phyloP scores from a whole-genome alignment of 208 protist genomes.

The Trypanosoma conorhini region DNA sequence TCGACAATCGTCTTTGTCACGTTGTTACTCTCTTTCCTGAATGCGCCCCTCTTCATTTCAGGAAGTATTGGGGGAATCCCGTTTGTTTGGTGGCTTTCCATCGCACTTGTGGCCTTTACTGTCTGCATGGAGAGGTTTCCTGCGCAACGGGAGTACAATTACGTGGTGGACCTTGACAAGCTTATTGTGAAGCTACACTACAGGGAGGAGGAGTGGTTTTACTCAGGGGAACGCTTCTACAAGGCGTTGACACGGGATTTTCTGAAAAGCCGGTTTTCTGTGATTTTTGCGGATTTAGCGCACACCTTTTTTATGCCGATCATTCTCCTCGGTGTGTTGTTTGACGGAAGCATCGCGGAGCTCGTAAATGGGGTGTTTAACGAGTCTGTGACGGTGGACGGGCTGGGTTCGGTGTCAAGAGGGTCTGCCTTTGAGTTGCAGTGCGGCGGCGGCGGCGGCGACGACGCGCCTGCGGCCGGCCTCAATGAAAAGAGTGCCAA shows the following conservation, averaged over 20 bases:
- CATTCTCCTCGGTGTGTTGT: constrained; percentile 51
- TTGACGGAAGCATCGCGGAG: constrained; percentile 55
- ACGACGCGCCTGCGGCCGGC: background rate
- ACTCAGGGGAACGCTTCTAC: constrained; percentile 63
- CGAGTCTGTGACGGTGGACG: constrained; percentile 63
- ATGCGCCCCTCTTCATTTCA: constrained; percentile 65
- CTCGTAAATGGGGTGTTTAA: constrained; percentile 48
- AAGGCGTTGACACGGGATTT: constrained; percentile 51
- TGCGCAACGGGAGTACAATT: constrained; percentile 73
- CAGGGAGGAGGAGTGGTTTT: constrained; percentile 51
- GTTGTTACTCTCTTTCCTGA: constrained; percentile 63
- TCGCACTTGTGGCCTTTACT: constrained; percentile 56
- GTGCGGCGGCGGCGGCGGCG: background rate
- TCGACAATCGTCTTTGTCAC: constrained; percentile 57
- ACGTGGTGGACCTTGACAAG: constrained; percentile 45
- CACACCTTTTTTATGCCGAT: constrained; percentile 51
- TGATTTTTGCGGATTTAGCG: constrained; percentile 47
- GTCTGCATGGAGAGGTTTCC: constrained; percentile 41
- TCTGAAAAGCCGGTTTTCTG: constrained; percentile 47
- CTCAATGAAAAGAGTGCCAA: constrained; percentile 24
- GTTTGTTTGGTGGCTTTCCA: constrained; percentile 78
- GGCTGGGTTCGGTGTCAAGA: constrained; percentile 67
- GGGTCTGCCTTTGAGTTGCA: constrained; percentile 38
- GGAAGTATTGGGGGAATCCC: constrained; percentile 52
- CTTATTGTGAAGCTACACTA: constrained; percentile 58